Conservation (phyloP, 208 protist genomes). For the Angomonas ambiguus region DNA sequence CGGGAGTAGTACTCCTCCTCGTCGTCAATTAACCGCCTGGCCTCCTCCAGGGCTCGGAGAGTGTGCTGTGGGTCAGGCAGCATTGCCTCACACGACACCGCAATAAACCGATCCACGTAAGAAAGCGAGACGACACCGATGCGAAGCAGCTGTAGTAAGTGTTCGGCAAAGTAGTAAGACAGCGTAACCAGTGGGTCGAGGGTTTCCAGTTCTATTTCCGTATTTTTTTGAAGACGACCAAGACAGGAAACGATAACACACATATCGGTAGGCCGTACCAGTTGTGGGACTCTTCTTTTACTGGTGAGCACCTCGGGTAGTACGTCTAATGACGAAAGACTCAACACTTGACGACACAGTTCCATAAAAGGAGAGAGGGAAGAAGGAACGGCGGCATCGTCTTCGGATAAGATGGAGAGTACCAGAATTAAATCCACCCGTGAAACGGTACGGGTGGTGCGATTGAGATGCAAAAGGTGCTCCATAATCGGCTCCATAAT, state of each 20-base stretch:
- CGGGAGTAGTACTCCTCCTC: conserved; percentile 46
- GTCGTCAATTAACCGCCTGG: conserved; percentile 22
- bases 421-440: conserved; percentile 24
- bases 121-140: conserved; percentile 43
- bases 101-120: conserved; percentile 46
- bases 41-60: conserved; percentile 22
- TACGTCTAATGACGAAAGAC: neutral
- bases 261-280: conserved; percentile 64
- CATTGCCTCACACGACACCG: conserved; percentile 34
- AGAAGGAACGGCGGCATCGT: conserved; percentile 18
- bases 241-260: conserved; percentile 33
- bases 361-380: conserved; percentile 16
- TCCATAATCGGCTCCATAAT: conserved; percentile 55
- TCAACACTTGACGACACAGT: conserved; percentile 10
- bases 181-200: conserved; percentile 45
- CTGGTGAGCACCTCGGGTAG: neutral
- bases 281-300: neutral
- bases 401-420: conserved; percentile 19
- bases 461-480: conserved; percentile 26
- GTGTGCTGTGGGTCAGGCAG: conserved; percentile 44
- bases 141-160: conserved; percentile 32
- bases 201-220: conserved; percentile 45
- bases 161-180: conserved; percentile 51
- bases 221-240: conserved; percentile 30
- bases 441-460: conserved; percentile 16